phyloP scores from a whole-genome alignment of 2,329 filamentous ascomycete species.

The Epichloe uncinata region DNA sequence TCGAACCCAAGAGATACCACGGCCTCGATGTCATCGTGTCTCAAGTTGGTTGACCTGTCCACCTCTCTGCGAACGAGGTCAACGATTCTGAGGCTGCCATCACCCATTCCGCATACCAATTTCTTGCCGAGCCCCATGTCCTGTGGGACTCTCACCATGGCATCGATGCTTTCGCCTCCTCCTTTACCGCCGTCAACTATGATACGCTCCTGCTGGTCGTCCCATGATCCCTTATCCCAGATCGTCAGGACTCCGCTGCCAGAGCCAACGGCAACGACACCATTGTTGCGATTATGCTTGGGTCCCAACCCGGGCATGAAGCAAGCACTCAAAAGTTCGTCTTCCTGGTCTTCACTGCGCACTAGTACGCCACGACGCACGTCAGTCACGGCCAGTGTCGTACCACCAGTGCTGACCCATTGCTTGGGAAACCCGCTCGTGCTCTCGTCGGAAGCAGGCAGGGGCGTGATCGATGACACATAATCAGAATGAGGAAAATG shows the following conservation, averaged over 20 bases:
- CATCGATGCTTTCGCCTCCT: slow-evolving; percentile 69
- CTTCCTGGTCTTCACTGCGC: slow-evolving; percentile 87
- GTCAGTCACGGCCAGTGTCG: slow-evolving; percentile 82
- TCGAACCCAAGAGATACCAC: slow-evolving; percentile 77
- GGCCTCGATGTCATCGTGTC: slow-evolving; percentile 78
- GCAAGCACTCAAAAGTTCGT: slow-evolving; percentile 72
- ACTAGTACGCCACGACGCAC: slow-evolving; percentile 74
- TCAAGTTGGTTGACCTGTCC: slow-evolving; percentile 41
- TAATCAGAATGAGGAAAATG: slow-evolving; percentile 87
- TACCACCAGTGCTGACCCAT: slow-evolving; percentile 87
- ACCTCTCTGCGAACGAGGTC: slow-evolving; percentile 64
- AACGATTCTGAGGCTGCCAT: slow-evolving; percentile 67
- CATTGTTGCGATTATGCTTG: slow-evolving; percentile 51
- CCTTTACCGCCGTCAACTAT: slow-evolving; percentile 51
- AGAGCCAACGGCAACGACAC: slow-evolving; percentile 62
- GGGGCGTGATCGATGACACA: slow-evolving; percentile 72
- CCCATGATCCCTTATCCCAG: slow-evolving; percentile 92
- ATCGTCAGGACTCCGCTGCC: slow-evolving; percentile 73
- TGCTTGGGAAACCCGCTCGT: slow-evolving; percentile 87
- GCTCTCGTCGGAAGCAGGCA: slow-evolving; percentile 66
- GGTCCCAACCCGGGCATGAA: slow-evolving; percentile 67
- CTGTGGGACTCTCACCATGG: slow-evolving; percentile 59
- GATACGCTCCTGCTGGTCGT: slow-evolving; percentile 85
- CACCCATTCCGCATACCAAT: slow-evolving; percentile 68
- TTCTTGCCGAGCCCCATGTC: slow-evolving; percentile 57